These are phyloP conservation scores for Trifolium fragiferum DNA, from an alignment of 306 rosid genomes.

Conservation along the genomic window DNA sequence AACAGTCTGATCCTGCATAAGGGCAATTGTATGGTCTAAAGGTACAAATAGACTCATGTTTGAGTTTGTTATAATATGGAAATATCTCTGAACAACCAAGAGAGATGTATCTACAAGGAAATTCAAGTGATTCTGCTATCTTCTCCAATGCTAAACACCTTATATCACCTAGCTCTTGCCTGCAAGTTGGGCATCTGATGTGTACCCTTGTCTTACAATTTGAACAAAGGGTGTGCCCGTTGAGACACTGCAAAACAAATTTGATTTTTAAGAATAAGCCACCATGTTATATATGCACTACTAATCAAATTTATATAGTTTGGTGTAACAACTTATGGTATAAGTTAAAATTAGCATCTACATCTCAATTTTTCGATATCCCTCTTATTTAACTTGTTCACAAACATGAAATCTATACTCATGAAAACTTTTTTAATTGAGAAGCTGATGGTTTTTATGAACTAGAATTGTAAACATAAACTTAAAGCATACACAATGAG, in stretches of 20 bases:
- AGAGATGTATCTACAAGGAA: constrained; percentile 69
- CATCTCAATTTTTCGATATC: not conserved
- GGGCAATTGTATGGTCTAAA: constrained; percentile 85
- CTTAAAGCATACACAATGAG: not conserved
- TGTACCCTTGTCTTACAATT: constrained; percentile 82
- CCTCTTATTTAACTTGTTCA: not conserved
- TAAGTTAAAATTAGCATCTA: not conserved
- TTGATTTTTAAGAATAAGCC: constrained; percentile 26
- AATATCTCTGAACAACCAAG: constrained; percentile 80
- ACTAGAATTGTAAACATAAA: not conserved
- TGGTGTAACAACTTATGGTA: not conserved
- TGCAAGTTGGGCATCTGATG: constrained; percentile 80
- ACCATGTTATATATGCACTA: constrained; percentile 13
- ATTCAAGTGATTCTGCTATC: constrained; percentile 79
- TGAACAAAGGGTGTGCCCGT: constrained; percentile 82
- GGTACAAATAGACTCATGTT: constrained; percentile 71
- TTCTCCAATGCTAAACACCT: constrained; percentile 80
- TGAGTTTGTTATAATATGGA: constrained; percentile 75
- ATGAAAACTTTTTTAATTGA: not conserved
- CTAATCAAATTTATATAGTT: constrained; percentile 34
- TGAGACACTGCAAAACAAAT: constrained; percentile 68
- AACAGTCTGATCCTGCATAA: constrained; percentile 81
- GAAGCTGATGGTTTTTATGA: not conserved
- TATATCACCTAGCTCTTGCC: constrained; percentile 82
- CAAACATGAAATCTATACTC: not conserved